phyloP scores from a whole-genome alignment of 2,329 filamentous ascomycete genomes.

The Aspergillus sp. region DNA sequence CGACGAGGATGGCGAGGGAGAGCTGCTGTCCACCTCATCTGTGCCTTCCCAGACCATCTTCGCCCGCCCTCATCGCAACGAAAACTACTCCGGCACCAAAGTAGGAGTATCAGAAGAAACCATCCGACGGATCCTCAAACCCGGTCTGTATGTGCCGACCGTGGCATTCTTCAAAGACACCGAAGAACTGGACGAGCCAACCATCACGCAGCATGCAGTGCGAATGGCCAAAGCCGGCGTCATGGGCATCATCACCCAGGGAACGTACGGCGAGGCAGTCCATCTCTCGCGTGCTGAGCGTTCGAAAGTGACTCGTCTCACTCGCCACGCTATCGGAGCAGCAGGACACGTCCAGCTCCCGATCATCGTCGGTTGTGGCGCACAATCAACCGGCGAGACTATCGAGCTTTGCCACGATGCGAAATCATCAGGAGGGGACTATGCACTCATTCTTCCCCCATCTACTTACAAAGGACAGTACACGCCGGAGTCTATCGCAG shows the following conservation, averaged over 20 bases:
- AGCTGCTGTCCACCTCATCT: neutral
- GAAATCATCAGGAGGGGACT: conserved; percentile 62
- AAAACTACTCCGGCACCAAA: neutral
- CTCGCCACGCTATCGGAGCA: conserved; percentile 1
- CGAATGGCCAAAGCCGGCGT: conserved; percentile 62
- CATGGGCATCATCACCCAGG: conserved; percentile 64
- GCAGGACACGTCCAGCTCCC: conserved; percentile 54
- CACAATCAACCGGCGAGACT: conserved; percentile 63
- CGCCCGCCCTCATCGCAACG: neutral
- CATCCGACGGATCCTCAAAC: conserved; percentile 4
- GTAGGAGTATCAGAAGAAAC: conserved; percentile 1
- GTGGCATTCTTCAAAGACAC: conserved; percentile 59
- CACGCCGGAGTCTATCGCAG: conserved; percentile 49
- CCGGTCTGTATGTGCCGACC: conserved; percentile 62
- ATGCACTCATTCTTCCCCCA: conserved; percentile 66
- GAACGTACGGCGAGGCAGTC: conserved; percentile 70
- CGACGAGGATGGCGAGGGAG: too few species aligned
- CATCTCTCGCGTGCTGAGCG: conserved; percentile 65
- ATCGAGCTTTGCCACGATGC: conserved; percentile 62
- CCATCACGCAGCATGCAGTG: conserved; percentile 49
- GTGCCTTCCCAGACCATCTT: neutral
- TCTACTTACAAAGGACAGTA: conserved; percentile 64
- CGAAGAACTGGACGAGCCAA: conserved; percentile 60
- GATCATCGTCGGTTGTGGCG: conserved; percentile 66
- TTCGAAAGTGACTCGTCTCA: conserved; percentile 18